Percentiles rank a stretch among this genome's conserved stretches.
Evolutionary conservation across 345 rosid genomes (phyloP).

Genomic region (Rhizophora apiculata): DNA sequence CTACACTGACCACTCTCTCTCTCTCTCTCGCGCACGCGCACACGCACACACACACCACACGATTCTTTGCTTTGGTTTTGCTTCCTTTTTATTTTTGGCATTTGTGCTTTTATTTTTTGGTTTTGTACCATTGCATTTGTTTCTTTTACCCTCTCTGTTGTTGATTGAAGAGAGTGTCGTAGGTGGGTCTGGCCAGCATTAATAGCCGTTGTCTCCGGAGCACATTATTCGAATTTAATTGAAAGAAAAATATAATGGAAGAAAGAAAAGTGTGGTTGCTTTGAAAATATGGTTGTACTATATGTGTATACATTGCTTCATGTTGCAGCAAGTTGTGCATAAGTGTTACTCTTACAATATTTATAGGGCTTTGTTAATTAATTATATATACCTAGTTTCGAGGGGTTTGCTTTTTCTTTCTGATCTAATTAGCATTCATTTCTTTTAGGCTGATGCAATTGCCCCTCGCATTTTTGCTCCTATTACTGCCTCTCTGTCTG

Average conservation of each 20-base stretch:
- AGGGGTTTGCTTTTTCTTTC: too few species aligned
- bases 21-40: rapidly evolving
- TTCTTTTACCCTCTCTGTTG: conserved; percentile 13
- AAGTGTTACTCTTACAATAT: too few species aligned
- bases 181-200: conserved; percentile 64
- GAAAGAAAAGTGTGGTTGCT: too few species aligned
- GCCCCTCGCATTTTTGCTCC: too few species aligned
- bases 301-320: too few species aligned
- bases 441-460: too few species aligned
- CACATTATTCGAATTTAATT: conserved; percentile 5
- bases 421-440: too few species aligned
- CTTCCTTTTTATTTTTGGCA: neutral
- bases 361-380: too few species aligned
- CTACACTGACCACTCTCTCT: conserved; percentile 8
- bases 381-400: too few species aligned
- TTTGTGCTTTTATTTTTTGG: conserved; percentile 14
- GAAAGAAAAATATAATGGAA: neutral
- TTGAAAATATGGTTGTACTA: too few species aligned
- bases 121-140: neutral
- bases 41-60: neutral
- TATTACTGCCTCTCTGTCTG: too few species aligned
- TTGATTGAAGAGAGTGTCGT: conserved; percentile 47
- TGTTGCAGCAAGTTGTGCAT: too few species aligned
- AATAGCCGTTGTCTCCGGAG: conserved; percentile 72
- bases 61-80: conserved; percentile 15